phyloP scores from a whole-genome alignment of 805 yeast genomes.

The Jamesozyma lodderae region DNA sequence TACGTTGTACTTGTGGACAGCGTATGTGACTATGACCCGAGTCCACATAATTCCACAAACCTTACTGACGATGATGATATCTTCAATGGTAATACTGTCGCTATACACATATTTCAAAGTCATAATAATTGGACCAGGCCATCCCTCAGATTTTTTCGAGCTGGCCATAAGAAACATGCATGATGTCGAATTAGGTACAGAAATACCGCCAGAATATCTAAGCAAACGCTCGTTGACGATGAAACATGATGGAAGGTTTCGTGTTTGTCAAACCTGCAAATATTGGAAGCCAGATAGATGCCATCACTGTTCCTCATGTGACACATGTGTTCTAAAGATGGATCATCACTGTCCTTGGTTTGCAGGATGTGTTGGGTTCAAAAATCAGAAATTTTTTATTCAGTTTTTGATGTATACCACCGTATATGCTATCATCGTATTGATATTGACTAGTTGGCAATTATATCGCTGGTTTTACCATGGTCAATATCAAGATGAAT shows the following conservation, averaged over 20 bases:
- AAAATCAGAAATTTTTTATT: conserved; percentile 69
- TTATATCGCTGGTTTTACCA: conserved; percentile 41
- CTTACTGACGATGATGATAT: conserved; percentile 5
- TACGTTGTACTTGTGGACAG: conserved; percentile 19
- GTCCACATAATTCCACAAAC: conserved; percentile 10
- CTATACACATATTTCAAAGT: conserved; percentile 46
- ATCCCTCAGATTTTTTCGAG: conserved; percentile 49
- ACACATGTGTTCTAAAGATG: conserved; percentile 68
- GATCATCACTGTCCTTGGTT: conserved; percentile 97
- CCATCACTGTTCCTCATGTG: conserved; percentile 77
- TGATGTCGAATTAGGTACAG: conserved; percentile 22
- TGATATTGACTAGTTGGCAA: conserved; percentile 33
- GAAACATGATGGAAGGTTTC: conserved; percentile 51
- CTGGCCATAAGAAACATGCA: conserved; percentile 30
- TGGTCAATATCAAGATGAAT: conserved; percentile 33
- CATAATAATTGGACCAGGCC: conserved; percentile 51
- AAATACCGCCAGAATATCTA: conserved; percentile 37
- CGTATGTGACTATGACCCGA: conserved; percentile 10
- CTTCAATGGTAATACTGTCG: conserved; percentile 6
- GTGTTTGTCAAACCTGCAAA: conserved; percentile 62
- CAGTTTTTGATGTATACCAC: conserved; percentile 58
- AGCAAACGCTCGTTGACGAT: conserved; percentile 36
- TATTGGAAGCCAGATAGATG: conserved; percentile 76
- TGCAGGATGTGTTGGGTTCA: conserved; percentile 75
- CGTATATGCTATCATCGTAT: conserved; percentile 37